Evolutionary conservation across 768 basidiomycete genomes (phyloP), one percentile per base, ranked within the genome.

Genomic region (Crepidotus variabilis): DNA sequence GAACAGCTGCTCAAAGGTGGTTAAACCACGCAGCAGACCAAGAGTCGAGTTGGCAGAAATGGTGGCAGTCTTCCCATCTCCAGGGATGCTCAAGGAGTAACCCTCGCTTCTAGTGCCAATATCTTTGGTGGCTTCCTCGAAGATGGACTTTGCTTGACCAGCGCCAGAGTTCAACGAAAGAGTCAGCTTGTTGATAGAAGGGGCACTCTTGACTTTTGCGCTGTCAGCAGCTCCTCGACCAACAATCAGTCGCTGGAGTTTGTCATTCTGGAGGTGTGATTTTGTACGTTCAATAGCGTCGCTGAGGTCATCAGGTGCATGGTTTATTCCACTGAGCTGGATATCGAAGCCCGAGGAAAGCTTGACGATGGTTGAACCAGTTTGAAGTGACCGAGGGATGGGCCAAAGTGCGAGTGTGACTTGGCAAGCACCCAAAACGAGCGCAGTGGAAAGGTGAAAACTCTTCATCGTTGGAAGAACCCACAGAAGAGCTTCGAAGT

Each of bases 1-100:
- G 76, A 84, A 87, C 34, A 91, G 71, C 65, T 87, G 86, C 28
- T 75, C 73, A 67, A 93, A 92, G 0, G 88, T 92, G n/a, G 86
- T 85, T 57, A 92, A 68, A 2, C 90, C 91, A 53, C 90, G 72
- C 54, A 85, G 78, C 20, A 91, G 68, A 0, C 90, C 90, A 45
- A 91, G 69, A 0, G 85, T 82, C 49, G 85, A 82, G 60, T 81
- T 83, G 7, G 88, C 86, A 0, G 67, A 73, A 47, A 92, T 67
- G 0, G 66, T 75, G 13, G 85, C 88, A n/a, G 69, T 63, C 0
- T 73, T 71, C 14, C 85, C 86, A 61, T 82, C 75, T 18, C 66
- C 60, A 0, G 86, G 85, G 14, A 91, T 70, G 18, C 59, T 69
- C 32, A 92, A 71, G 2, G 73, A 73, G 67, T 91, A 91, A 1